Percentiles rank a stretch among this genome's conserved stretches.
phyloP scores from a whole-genome alignment of 345 rosid genomes.

The Gossypium mustelinum region DNA sequence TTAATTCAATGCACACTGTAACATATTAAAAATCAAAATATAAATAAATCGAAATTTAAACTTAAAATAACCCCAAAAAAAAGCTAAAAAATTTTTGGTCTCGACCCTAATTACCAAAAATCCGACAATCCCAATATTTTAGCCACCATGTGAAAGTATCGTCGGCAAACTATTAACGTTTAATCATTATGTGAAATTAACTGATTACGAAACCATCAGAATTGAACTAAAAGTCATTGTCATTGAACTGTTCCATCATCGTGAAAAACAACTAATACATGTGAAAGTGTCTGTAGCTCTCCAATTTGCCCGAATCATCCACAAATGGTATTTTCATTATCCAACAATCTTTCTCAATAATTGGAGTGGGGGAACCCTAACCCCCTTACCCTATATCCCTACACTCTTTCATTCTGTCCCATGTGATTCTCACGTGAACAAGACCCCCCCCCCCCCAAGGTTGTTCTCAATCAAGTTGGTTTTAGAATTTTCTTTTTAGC shows the following conservation, averaged over 20 bases:
- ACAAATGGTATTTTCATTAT: slow-evolving; percentile 6
- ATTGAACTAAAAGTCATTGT: neutral
- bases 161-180: too few species aligned
- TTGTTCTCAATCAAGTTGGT: neutral
- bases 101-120: too few species aligned
- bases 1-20: too few species aligned
- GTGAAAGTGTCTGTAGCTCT: neutral
- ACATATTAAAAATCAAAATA: too few species aligned
- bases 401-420: neutral
- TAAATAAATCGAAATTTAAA: too few species aligned
- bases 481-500: too few species aligned
- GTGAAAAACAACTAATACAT: neutral
- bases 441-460: neutral
- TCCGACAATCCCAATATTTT: too few species aligned
- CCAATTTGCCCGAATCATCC: neutral
- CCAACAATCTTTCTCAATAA: neutral
- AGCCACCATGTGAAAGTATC: too few species aligned
- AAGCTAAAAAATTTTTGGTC: too few species aligned
- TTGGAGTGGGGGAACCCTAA: neutral
- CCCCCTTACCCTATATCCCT: neutral
- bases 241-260: neutral
- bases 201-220: too few species aligned
- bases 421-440: slow-evolving; percentile 25
- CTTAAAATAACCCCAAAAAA: too few species aligned
- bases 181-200: too few species aligned